Conservation (phyloP, 768 basidiomycete species). For the Calvatia gigantea region DNA sequence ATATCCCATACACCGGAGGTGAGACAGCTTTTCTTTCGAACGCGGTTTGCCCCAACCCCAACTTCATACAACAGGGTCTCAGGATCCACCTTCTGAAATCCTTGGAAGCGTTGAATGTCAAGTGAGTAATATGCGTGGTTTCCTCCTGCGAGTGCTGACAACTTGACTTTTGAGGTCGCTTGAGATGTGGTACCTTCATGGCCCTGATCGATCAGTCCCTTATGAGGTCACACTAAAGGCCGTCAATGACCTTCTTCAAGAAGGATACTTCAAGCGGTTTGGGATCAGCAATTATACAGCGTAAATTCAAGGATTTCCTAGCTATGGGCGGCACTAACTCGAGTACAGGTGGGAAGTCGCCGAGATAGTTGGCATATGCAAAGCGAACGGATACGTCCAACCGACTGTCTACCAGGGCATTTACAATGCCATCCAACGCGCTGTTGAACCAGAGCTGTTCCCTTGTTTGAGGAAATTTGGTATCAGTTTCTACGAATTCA, state of each 20-base stretch:
- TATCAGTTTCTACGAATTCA: slow-evolving; percentile 54
- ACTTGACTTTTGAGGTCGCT: slow-evolving; percentile 39
- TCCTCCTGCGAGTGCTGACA: slow-evolving; percentile 5
- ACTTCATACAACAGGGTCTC: slow-evolving; percentile 29
- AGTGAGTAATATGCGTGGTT: slow-evolving; percentile 37
- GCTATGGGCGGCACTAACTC: too few relatives aligned
- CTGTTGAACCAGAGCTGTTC: slow-evolving; percentile 42
- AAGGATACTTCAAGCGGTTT: slow-evolving; percentile 57
- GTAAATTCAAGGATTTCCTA: slow-evolving; percentile 25
- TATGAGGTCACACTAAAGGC: slow-evolving; percentile 54
- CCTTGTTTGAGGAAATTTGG: slow-evolving; percentile 57
- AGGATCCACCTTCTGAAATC: slow-evolving; percentile 43
- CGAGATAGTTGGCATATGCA: slow-evolving; percentile 56
- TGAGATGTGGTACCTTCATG: slow-evolving; percentile 56
- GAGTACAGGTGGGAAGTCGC: slow-evolving; percentile 53
- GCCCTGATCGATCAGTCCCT: slow-evolving; percentile 54
- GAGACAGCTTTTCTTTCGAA: not conserved
- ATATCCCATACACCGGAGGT: slow-evolving; percentile 32
- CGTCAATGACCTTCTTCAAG: slow-evolving; percentile 50
- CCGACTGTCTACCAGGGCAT: slow-evolving; percentile 55
- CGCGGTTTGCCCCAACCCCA: not conserved
- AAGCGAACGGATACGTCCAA: slow-evolving; percentile 46
- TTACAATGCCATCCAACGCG: slow-evolving; percentile 38
- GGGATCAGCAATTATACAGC: slow-evolving; percentile 62
- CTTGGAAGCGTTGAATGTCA: slow-evolving; percentile 39